Evolutionary conservation across 1,139 yeast species (phyloP).

Genomic region (Debaryomyces nepalensis): DNA sequence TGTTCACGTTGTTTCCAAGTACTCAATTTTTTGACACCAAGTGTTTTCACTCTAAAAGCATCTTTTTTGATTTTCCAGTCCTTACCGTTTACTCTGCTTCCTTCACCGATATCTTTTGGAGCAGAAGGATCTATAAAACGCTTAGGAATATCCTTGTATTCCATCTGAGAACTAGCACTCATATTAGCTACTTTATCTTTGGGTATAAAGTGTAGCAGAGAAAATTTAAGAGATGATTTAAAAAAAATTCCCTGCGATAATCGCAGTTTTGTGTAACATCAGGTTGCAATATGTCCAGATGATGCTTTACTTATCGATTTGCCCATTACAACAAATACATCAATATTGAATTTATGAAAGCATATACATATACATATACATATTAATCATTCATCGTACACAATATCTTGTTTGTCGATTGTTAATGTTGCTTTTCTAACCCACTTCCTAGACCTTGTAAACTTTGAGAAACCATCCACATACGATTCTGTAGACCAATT

Average conservation of each 20-base stretch:
- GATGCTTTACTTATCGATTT: too few species aligned
- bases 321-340: background rate
- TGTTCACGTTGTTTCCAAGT: conserved; percentile 38
- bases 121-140: conserved; percentile 31
- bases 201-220: too few species aligned
- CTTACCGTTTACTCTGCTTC: conserved; percentile 56
- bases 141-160: conserved; percentile 34
- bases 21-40: conserved; percentile 31
- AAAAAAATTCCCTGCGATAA: conserved; percentile 1
- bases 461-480: conserved; percentile 53
- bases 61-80: conserved; percentile 60
- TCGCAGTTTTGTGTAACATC: conserved; percentile 8
- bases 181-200: conserved; percentile 19
- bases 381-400: conserved; percentile 21
- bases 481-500: conserved; percentile 51
- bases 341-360: background rate
- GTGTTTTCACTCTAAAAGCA: conserved; percentile 50
- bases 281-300: too few species aligned
- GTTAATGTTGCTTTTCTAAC: conserved; percentile 50
- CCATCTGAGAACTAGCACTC: conserved; percentile 33
- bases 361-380: background rate
- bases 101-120: conserved; percentile 42
- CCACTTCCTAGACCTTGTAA: conserved; percentile 58
- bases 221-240: conserved; percentile 7
- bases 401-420: conserved; percentile 41